A percentile compares a stretch with the other conserved stretches of the same genome.
Conservation (phyloP, 2,329 filamentous ascomycete genomes). For the Monilinia fructicola region DNA sequence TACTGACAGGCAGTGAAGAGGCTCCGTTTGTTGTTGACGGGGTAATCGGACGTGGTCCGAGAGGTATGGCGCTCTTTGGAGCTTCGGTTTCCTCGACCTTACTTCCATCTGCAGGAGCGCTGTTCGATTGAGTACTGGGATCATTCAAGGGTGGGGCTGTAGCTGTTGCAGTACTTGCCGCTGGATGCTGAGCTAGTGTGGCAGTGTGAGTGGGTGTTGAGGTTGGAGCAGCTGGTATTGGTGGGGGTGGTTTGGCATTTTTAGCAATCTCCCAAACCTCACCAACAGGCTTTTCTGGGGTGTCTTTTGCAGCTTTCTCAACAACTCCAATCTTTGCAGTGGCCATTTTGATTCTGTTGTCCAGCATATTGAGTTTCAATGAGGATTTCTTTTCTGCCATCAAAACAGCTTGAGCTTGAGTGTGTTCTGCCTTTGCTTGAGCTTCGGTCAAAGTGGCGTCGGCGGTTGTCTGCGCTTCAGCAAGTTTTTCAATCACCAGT, state of each 20-base stretch:
- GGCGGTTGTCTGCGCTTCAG: constrained; percentile 50
- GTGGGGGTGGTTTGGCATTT: constrained; percentile 53
- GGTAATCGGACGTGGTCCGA: constrained; percentile 22
- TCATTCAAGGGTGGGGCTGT: neutral
- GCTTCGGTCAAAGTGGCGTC: constrained; percentile 46
- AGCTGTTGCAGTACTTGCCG: constrained; percentile 4
- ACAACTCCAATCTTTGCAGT: constrained; percentile 76
- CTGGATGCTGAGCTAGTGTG: constrained; percentile 5
- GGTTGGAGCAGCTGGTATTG: constrained; percentile 27
- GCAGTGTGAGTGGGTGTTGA: constrained; percentile 10
- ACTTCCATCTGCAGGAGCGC: constrained; percentile 23
- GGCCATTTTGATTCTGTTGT: constrained; percentile 64
- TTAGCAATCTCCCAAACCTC: constrained; percentile 88
- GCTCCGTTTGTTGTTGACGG: constrained; percentile 30
- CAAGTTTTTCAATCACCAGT: constrained; percentile 50
- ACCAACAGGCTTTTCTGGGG: constrained; percentile 75
- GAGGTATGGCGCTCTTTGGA: constrained; percentile 20
- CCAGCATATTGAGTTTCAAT: constrained; percentile 74
- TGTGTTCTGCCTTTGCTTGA: constrained; percentile 46
- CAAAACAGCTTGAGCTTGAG: constrained; percentile 56
- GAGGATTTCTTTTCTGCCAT: constrained; percentile 74
- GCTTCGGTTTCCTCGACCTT: constrained; percentile 31
- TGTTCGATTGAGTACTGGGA: constrained; percentile 30
- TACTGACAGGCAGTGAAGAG: constrained; percentile 30
- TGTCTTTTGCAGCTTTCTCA: constrained; percentile 78